These are phyloP conservation scores for Leccinum fuscescens DNA, from an alignment of 1,284 basidiomycete genomes.

Conservation along the genomic window DNA sequence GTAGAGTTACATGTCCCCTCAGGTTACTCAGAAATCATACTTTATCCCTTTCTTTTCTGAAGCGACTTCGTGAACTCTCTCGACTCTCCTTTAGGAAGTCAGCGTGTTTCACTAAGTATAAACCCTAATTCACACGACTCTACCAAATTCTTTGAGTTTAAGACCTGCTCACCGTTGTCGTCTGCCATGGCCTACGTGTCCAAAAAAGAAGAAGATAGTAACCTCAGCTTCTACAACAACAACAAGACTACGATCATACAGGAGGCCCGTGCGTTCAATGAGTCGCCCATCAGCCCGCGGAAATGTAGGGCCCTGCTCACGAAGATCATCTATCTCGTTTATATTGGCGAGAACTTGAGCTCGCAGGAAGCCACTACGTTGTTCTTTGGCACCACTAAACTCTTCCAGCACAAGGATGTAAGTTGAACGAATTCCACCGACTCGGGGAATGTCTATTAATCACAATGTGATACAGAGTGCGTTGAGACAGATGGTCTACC, in stretches of 20 bases:
- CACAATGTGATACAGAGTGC: constrained; percentile 64
- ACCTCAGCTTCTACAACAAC: constrained; percentile 84
- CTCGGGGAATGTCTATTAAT: constrained; percentile 8
- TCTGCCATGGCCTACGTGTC: constrained; percentile 73
- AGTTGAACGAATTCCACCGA: constrained; percentile 37
- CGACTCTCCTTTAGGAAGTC: too few species aligned
- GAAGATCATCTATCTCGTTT: constrained; percentile 94
- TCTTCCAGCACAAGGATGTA: constrained; percentile 99
- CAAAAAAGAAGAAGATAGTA: constrained; percentile 92
- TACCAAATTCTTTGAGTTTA: constrained; percentile 2
- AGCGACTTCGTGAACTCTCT: too few species aligned
- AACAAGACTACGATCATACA: constrained; percentile 97
- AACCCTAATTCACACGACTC: background rate
- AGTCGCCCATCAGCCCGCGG: constrained; percentile 94
- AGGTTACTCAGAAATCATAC: too few species aligned
- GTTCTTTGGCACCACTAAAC: constrained; percentile 98
- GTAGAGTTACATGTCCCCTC: too few species aligned
- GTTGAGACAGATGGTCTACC: constrained; percentile 96
- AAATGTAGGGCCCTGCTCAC: constrained; percentile 97
- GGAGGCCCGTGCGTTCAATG: constrained; percentile 99
- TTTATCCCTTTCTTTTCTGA: too few species aligned
- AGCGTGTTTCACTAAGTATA: too few species aligned
- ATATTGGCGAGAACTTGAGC: constrained; percentile 93
- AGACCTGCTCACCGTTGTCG: constrained; percentile 34
- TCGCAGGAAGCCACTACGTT: constrained; percentile 96